Percentiles rank a stretch among this genome's conserved stretches.
phyloP scores from a whole-genome alignment of 139 green algal species.

The Micromonas commoda region DNA sequence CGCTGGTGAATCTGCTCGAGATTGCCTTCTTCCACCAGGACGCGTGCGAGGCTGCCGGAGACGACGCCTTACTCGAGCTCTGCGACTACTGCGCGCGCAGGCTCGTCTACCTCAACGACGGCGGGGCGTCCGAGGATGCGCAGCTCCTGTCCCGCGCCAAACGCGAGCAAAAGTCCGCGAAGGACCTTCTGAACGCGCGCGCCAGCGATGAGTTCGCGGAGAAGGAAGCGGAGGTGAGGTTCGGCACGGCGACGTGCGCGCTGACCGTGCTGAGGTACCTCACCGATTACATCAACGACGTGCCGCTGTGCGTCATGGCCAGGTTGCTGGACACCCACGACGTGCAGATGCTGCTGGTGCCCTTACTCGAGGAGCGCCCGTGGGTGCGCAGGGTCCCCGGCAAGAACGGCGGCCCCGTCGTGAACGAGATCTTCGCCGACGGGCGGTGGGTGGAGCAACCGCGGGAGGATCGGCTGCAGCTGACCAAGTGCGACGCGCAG shows the following conservation, averaged over 20 bases:
- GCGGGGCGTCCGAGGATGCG: neutral
- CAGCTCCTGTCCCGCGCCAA: neutral
- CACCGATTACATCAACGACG: conserved; percentile 50
- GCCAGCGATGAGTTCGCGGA: conserved; percentile 56
- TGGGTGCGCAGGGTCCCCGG: conserved; percentile 48
- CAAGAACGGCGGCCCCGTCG: conserved; percentile 6
- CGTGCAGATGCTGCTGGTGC: conserved; percentile 62
- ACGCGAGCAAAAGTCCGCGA: conserved; percentile 24
- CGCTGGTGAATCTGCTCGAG: conserved; percentile 75
- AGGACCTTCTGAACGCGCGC: conserved; percentile 46
- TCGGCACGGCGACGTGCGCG: conserved; percentile 51
- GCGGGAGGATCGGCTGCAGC: conserved; percentile 50
- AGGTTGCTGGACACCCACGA: conserved; percentile 63
- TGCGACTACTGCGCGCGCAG: conserved; percentile 65
- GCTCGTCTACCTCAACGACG: conserved; percentile 54
- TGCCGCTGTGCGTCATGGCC: conserved; percentile 59
- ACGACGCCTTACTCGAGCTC: conserved; percentile 67
- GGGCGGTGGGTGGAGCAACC: conserved; percentile 53
- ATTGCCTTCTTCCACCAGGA: conserved; percentile 38
- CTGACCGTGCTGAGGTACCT: conserved; percentile 74
- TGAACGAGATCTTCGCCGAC: conserved; percentile 46
- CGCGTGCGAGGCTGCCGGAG: conserved; percentile 36
- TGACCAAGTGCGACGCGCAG: conserved; percentile 64
- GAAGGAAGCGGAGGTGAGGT: conserved; percentile 53
- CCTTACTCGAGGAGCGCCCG: conserved; percentile 66